Percentiles rank a stretch among this genome's conserved stretches.
These are phyloP conservation scores for Cladophialophora immunda DNA, from an alignment of 2,329 filamentous ascomycete species.

Conservation along the genomic window DNA sequence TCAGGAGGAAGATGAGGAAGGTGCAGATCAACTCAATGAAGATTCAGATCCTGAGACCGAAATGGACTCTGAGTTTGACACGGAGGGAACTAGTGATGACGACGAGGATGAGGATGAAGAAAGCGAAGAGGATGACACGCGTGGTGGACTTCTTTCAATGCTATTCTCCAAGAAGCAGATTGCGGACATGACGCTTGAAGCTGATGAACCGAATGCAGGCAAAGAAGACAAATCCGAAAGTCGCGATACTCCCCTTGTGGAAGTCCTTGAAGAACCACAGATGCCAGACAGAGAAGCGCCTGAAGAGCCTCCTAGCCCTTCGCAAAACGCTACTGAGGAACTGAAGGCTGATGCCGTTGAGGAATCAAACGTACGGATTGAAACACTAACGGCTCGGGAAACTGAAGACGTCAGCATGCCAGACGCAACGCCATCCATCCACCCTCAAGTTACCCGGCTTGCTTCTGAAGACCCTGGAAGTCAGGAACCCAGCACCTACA, in stretches of 20 bases:
- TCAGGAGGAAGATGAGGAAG: slow-evolving; percentile 15
- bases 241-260: slow-evolving; percentile 11
- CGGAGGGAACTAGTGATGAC: slow-evolving; percentile 56
- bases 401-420: slow-evolving; percentile 8
- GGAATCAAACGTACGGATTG: background rate
- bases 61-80: slow-evolving; percentile 59
- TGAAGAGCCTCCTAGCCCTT: slow-evolving; percentile 42
- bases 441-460: slow-evolving; percentile 12
- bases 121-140: slow-evolving; percentile 55
- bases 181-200: slow-evolving; percentile 35
- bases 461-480: slow-evolving; percentile 29
- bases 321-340: slow-evolving; percentile 20
- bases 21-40: slow-evolving; percentile 43
- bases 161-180: slow-evolving; percentile 58
- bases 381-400: slow-evolving; percentile 1
- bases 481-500: slow-evolving; percentile 47
- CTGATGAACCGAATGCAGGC: slow-evolving; percentile 46
- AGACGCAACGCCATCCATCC: slow-evolving; percentile 18
- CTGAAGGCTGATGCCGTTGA: background rate
- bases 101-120: slow-evolving; percentile 50
- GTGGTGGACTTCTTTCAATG: slow-evolving; percentile 50
- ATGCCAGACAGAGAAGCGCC: slow-evolving; percentile 42
- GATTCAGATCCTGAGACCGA: slow-evolving; percentile 48
- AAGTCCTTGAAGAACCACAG: slow-evolving; percentile 40
- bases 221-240: slow-evolving; percentile 40